These are phyloP conservation scores for Termitomyces sp. DNA, from an alignment of 768 basidiomycete genomes.

Conservation along the genomic window DNA sequence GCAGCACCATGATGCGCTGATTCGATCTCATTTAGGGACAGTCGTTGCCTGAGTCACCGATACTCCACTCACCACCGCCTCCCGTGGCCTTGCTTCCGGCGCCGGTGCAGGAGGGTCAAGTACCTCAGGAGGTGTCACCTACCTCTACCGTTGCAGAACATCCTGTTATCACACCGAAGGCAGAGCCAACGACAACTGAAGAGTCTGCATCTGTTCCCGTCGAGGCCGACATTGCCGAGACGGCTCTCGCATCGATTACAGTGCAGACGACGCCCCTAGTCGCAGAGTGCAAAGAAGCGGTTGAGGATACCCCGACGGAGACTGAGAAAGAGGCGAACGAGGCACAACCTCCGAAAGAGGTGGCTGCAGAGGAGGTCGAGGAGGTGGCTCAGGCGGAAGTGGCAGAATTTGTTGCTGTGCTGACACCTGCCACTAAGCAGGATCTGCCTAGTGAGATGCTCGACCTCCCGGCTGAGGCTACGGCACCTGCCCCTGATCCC, in stretches of 20 bases:
- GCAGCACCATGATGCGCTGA: background rate
- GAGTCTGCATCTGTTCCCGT: background rate
- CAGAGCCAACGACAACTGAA: background rate
- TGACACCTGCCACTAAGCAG: background rate
- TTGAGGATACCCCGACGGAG: background rate
- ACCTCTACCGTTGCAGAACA: background rate
- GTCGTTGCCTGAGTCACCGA: conserved; percentile 13
- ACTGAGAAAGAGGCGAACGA: background rate
- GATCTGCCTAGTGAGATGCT: background rate
- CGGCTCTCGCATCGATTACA: conserved; percentile 4
- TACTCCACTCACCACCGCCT: conserved; percentile 7
- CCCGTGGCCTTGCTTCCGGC: background rate
- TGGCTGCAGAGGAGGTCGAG: background rate
- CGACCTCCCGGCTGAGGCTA: background rate
- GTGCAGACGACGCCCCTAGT: background rate
- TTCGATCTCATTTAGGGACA: background rate
- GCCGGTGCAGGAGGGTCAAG: background rate
- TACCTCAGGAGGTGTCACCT: background rate
- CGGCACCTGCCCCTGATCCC: background rate
- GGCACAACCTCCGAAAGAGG: background rate
- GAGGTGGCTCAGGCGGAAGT: background rate
- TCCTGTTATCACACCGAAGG: background rate
- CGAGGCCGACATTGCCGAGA: conserved; percentile 2
- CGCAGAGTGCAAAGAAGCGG: background rate
- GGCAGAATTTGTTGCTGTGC: background rate